Conservation (phyloP, 768 basidiomycete genomes). For the Phallus indusiatus region DNA sequence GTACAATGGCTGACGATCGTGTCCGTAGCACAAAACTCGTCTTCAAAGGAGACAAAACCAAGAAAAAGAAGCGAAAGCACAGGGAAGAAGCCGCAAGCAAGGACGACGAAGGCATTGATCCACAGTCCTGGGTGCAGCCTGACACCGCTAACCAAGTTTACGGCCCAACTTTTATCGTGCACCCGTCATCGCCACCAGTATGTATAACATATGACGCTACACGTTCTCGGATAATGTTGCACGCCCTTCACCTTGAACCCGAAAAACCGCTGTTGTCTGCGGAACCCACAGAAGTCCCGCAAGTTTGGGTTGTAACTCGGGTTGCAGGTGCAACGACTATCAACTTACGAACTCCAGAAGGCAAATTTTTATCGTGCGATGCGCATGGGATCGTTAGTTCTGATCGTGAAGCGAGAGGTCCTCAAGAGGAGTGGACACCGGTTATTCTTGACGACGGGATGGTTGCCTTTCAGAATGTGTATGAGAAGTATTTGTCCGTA, state of each 20-base stretch:
- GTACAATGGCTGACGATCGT: slow-evolving; percentile 13
- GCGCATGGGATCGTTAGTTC: slow-evolving; percentile 75
- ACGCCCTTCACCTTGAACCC: slow-evolving; percentile 43
- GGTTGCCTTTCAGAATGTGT: slow-evolving; percentile 81
- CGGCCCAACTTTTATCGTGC: slow-evolving; percentile 79
- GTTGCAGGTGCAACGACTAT: slow-evolving; percentile 77
- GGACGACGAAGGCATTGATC: slow-evolving; percentile 50
- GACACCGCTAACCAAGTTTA: slow-evolving; percentile 65
- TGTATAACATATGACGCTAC: slow-evolving; percentile 73
- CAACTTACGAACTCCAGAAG: slow-evolving; percentile 81
- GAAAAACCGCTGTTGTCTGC: slow-evolving; percentile 41
- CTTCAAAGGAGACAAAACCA: slow-evolving; percentile 82
- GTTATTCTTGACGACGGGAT: slow-evolving; percentile 75
- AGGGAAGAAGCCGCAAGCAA: slow-evolving; percentile 36
- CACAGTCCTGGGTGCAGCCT: slow-evolving; percentile 74
- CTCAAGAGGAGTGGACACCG: slow-evolving; percentile 92
- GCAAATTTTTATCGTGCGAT: slow-evolving; percentile 86
- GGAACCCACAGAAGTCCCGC: slow-evolving; percentile 70
- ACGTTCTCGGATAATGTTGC: slow-evolving; percentile 59
- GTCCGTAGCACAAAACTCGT: slow-evolving; percentile 68
- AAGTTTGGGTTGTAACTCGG: slow-evolving; percentile 88
- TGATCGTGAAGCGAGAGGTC: slow-evolving; percentile 81
- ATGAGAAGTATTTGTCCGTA: slow-evolving; percentile 78
- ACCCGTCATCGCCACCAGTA: slow-evolving; percentile 76
- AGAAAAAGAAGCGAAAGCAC: slow-evolving; percentile 68